Percentiles rank a stretch among this genome's conserved stretches.
Evolutionary conservation across 2,329 filamentous ascomycete genomes (phyloP).

Genomic region (Thelonectria blattea): DNA sequence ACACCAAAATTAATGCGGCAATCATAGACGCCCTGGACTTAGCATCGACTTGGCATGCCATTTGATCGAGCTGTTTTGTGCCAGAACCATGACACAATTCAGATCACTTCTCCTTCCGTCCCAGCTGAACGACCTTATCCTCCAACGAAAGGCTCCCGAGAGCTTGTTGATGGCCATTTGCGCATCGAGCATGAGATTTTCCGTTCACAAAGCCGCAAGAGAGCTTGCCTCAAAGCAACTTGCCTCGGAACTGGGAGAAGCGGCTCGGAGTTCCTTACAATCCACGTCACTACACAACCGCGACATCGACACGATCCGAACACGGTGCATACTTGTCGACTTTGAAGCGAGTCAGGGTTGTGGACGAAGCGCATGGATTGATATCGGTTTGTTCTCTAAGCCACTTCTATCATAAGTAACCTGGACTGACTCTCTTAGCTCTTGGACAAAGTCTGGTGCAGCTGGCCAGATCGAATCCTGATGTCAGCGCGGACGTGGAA

Average conservation of each 20-base stretch:
- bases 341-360: constrained; percentile 3
- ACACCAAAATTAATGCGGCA: too few relatives aligned
- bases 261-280: not conserved
- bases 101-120: not conserved
- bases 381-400: constrained; percentile 4
- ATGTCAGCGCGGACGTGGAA: not conserved
- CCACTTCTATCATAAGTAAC: too few relatives aligned
- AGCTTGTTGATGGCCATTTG: constrained; percentile 13
- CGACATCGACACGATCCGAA: constrained; percentile 1
- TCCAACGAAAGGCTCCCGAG: not conserved
- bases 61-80: constrained; percentile 9
- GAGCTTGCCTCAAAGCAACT: not conserved
- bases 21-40: not conserved
- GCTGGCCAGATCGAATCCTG: not conserved
- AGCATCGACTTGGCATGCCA: not conserved
- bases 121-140: not conserved
- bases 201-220: constrained; percentile 6
- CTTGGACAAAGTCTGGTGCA: constrained; percentile 1
- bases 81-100: constrained; percentile 3
- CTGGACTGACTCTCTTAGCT: not conserved
- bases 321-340: constrained; percentile 10
- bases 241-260: not conserved
- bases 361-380: constrained; percentile 13
- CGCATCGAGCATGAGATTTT: constrained; percentile 16
- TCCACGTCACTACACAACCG: not conserved